phyloP scores from a whole-genome alignment of 2,329 filamentous ascomycete genomes.

The Neoarthrinium moseri region DNA sequence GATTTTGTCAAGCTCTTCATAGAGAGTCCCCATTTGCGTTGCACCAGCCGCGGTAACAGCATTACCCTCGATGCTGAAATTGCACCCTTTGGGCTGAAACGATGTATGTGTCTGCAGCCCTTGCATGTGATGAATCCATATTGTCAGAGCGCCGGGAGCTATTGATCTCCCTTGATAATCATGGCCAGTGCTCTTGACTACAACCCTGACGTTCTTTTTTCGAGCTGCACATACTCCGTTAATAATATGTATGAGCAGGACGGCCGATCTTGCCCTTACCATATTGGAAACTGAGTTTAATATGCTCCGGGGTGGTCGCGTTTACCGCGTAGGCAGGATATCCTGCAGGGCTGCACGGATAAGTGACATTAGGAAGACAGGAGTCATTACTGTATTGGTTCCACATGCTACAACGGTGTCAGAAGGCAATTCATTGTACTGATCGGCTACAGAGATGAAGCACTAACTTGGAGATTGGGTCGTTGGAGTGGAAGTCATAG shows the following conservation, averaged over 20 bases:
- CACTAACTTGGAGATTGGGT: constrained; percentile 32
- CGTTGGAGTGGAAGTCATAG: constrained; percentile 32
- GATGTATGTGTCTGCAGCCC: constrained; percentile 36
- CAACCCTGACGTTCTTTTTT: not conserved
- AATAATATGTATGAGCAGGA: constrained; percentile 28
- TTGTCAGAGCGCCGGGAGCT: constrained; percentile 31
- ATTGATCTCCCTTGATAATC: constrained; percentile 33
- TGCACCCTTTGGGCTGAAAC: constrained; percentile 39
- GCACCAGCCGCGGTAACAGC: constrained; percentile 55
- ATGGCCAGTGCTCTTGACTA: constrained; percentile 12
- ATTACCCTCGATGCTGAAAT: constrained; percentile 38
- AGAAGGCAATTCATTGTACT: not conserved
- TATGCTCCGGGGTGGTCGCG: constrained; percentile 31
- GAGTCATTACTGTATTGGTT: constrained; percentile 49
- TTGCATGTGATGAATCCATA: constrained; percentile 43
- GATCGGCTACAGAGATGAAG: constrained; percentile 2
- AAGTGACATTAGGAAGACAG: constrained; percentile 40
- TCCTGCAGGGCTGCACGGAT: constrained; percentile 36
- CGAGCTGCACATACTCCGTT: constrained; percentile 28
- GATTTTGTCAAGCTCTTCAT: constrained; percentile 8
- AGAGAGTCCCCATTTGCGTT: constrained; percentile 37
- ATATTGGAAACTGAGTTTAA: constrained; percentile 39
- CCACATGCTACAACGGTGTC: constrained; percentile 18
- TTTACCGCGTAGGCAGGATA: constrained; percentile 41
- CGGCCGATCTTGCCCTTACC: constrained; percentile 25